These are phyloP conservation scores for Chlamydomonas schloesseri DNA, from an alignment of 139 green algal species.

Conservation along the genomic window DNA sequence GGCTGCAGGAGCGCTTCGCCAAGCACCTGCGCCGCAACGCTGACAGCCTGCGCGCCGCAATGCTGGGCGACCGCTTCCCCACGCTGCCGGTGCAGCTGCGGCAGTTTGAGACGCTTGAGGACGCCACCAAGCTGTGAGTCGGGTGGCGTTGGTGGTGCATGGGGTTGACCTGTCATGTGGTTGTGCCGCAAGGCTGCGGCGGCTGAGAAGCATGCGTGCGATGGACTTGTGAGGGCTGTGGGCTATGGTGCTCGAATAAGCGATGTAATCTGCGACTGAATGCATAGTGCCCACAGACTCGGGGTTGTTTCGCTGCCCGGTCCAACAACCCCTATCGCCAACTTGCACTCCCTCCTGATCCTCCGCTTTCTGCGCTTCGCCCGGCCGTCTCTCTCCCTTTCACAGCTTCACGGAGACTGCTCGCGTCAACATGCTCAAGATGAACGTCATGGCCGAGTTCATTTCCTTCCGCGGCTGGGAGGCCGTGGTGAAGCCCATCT, in stretches of 20 bases:
- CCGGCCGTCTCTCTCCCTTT: too few species aligned
- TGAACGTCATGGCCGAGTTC: slow-evolving; percentile 13
- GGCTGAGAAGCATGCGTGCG: not conserved
- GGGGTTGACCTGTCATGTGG: not conserved
- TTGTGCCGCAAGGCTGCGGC: not conserved
- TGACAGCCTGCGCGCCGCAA: not conserved
- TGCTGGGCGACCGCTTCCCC: slow-evolving; percentile 1
- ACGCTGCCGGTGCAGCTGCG: slow-evolving; percentile 24
- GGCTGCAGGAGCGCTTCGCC: not conserved
- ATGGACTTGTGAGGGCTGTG: not conserved
- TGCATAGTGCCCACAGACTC: too few species aligned
- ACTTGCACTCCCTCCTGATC: too few species aligned
- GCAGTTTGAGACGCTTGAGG: not conserved
- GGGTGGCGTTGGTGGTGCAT: not conserved
- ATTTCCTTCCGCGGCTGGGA: not conserved
- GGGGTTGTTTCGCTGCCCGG: too few species aligned
- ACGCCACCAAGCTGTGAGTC: not conserved
- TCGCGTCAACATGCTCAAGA: slow-evolving; percentile 4
- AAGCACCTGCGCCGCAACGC: not conserved
- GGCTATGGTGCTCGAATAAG: too few species aligned
- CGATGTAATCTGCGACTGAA: too few species aligned
- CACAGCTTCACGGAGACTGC: slow-evolving; percentile 4
- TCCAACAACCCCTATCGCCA: too few species aligned
- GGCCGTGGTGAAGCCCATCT: not conserved
- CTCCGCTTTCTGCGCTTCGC: too few species aligned